Base-by-base conservation (phyloP, 352 stramenopile species). In the Phytophthora vignae region DNA sequence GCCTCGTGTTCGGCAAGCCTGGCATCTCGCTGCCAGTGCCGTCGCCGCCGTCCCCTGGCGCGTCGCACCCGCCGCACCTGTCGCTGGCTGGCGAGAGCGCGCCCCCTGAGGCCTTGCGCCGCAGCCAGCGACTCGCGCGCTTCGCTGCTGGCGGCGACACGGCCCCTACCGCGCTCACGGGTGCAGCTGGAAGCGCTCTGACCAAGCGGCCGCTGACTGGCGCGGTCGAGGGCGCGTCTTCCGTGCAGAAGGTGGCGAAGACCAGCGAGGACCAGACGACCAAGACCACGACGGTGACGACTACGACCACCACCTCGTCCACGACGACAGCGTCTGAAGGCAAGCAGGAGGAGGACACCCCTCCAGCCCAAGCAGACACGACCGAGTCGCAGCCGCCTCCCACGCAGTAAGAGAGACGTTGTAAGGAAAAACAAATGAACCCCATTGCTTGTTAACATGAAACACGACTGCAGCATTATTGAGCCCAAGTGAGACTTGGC, bases 1-100 rank as follows among this genome's bases (percentile, higher is more conserved):
- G 81, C 3, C 77, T 95, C 4, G 83, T 93, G 27, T 95, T 95
- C 69, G 88, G 88, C 55, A 93, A 92, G 59, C 80, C 85, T 12
- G 85, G 82, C 1, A 93, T 95, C 61, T 89, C 83, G 2, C 64
- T 95, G 4, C 88, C 88, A 31, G 73, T 95, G 9, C 88, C 88
- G 3, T 81, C 88, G 1, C 77, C 87, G 10, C 61, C 84, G 10
- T 87, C 83, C 19, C 77, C 82, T 2, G 61, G 40, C 36, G 64
- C 63, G 4, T 69, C 66, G 17, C 66, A 73, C 14, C 60, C 63
- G 19, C 64, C 74, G 12, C 70, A 73, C 25, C 29, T 75, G 11
- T 76, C 66, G 29, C 65, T 75, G 22, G 56, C 59, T 69, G 71
- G 55, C 46, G 74, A 78, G 29, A 71, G 33, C 9, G 63, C 53